A percentile compares a stretch with the other conserved stretches of the same genome.
Evolutionary conservation across 257 asterid species (phyloP).

Genomic region (Knoxia roxburghii): DNA sequence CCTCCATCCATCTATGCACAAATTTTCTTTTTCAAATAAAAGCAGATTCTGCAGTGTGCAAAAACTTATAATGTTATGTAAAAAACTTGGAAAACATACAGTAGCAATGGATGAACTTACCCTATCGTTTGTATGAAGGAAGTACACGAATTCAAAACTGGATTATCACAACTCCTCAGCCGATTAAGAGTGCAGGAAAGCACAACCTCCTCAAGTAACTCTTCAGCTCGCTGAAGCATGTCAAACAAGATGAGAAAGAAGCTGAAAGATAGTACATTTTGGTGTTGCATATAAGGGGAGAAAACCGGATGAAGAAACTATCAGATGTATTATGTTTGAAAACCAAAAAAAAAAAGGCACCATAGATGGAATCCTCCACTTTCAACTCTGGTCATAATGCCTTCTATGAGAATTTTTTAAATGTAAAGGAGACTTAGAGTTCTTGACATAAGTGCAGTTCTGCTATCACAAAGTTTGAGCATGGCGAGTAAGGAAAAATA

Average conservation of each 20-base stretch:
- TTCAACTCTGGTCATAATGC: background rate
- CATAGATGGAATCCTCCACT: background rate
- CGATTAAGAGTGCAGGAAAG: conserved; percentile 85
- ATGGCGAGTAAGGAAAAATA: background rate
- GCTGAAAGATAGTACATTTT: background rate
- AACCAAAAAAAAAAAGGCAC: background rate
- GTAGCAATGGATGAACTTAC: conserved; percentile 34
- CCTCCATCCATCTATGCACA: background rate
- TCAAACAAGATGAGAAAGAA: conserved; percentile 23
- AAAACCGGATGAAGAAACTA: background rate
- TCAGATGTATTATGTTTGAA: background rate
- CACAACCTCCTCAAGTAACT: conserved; percentile 85
- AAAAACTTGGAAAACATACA: background rate
- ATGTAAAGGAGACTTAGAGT: background rate
- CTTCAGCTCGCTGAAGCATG: conserved; percentile 77
- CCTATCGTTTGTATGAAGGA: conserved; percentile 70
- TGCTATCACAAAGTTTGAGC: background rate
- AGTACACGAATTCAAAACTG: conserved; percentile 57
- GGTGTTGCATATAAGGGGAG: background rate
- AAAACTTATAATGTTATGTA: background rate
- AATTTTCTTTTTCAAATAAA: background rate
- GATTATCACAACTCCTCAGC: conserved; percentile 47
- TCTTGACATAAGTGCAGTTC: background rate
- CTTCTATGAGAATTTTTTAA: background rate
- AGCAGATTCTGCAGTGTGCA: background rate